Evolutionary conservation across 164 flowering plant species (phyloP), one percentile per base, ranked within the genome.

Genomic region (Brasenia schreberi): DNA sequence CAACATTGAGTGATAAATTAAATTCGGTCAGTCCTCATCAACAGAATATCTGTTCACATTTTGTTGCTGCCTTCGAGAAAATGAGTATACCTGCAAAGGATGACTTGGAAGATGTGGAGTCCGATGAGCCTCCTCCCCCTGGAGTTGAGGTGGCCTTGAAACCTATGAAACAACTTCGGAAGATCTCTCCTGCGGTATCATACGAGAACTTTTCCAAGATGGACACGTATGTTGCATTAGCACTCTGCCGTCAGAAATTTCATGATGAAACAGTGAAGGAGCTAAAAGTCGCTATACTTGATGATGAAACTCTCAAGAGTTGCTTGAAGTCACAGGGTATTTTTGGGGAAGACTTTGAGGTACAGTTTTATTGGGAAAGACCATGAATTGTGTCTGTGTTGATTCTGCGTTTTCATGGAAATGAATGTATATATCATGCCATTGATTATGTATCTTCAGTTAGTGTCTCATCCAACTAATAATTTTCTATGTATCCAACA

Each of bases 191-290:
- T 59, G 66, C 80, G 39, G 70, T 77, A 62, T 73, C 78, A 6
- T 73, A 72, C 72, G 79, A 79, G 18, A 59, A 49, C 68, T 43
- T 58, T 49, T 72, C 79, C 10, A 81, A 79, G 74, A 72, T 83
- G 56, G 81, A 72, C 44, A 64, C 73, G 72, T 81, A 83, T 75
- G 77, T 87, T 66, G 75, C 84, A 27, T 66, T 82, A 73, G 87
- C 96, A 69, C 68, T 85, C 62, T 88, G 75, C 75, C 79, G 94
- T 43, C 92, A 84, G 69, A 88, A 82, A 79, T 68, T 95, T 77
- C 90, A 88, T 71, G 79, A 85, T 63, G 76, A 73, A 65, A 88
- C 83, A 19, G 79, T 88, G 44, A 76, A 74, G 59, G 83, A 84
- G 67, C 88, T 89, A 84, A 84, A 66, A 66, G 69, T 80, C 7